Evolutionary conservation across 2,329 filamentous ascomycete species (phyloP).

Genomic region (Hawksworthiomyces lignivorus): DNA sequence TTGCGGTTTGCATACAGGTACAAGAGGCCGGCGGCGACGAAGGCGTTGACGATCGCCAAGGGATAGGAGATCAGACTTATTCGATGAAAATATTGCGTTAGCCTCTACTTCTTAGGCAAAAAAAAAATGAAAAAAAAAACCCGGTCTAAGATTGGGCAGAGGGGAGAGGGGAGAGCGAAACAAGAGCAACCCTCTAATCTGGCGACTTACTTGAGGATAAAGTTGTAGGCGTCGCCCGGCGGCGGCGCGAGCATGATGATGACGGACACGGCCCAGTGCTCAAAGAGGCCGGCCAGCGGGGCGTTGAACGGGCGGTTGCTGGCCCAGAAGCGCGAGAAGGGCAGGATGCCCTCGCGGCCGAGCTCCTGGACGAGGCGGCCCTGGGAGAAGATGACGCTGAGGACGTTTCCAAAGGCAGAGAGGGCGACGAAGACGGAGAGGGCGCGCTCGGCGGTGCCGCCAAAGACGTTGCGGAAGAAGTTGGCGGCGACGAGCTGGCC

Average conservation of each 20-base stretch:
- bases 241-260: constrained; percentile 61
- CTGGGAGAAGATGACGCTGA: constrained; percentile 62
- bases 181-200: no score
- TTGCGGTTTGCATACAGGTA: constrained; percentile 44
- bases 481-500: constrained; percentile 45
- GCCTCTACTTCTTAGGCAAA: no score
- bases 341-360: constrained; percentile 58
- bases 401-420: constrained; percentile 60
- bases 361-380: constrained; percentile 59
- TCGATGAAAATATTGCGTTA: background rate
- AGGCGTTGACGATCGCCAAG: constrained; percentile 49
- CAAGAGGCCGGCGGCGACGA: constrained; percentile 45
- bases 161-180: background rate
- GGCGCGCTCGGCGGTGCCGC: constrained; percentile 45
- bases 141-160: no score
- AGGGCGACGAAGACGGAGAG: constrained; percentile 59
- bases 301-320: constrained; percentile 58
- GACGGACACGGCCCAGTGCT: constrained; percentile 57
- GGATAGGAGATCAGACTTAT: constrained; percentile 60
- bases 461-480: constrained; percentile 50
- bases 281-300: constrained; percentile 52
- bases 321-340: constrained; percentile 54
- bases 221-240: constrained; percentile 60
- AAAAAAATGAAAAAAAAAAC: background rate
- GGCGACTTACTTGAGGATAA: constrained; percentile 48